Evolutionary conservation across 768 basidiomycete genomes (phyloP), one percentile per base, ranked within the genome.

Genomic region (Lentinula detonsa): DNA sequence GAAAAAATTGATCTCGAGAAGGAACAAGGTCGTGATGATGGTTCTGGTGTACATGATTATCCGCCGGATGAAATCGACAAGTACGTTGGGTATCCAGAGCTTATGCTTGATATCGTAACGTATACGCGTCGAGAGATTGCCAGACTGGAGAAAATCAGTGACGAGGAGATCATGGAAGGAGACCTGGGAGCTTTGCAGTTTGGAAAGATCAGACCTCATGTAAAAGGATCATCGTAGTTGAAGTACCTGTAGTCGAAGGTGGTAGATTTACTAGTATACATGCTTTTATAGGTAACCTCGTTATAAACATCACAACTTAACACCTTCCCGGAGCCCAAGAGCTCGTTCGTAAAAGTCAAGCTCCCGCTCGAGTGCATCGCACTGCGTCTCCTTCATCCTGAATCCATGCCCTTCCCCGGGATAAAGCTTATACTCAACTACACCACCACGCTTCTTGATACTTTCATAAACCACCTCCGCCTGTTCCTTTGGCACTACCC

Each of bases 121-220:
- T 95, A 91, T 66, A 71, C 92, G 16, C 77, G 94, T 51, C 76
- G 84, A 57, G 95, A 96, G 75, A 74, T 90, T 37, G 75, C 76
- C 16, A 72, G 93, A 57, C 75, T 97, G 35, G 88, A 95, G 61
- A 65, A 64, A 16, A 62, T 82, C 54, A 74, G 71, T 43, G 81
- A 82, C 61, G 73, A 75, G 52, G 73, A 79, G 45, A 76, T 84
- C 23, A 70, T 79, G 64, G 64, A 63, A 16, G 78, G 76, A 5
- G 63, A 72, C 42, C 70, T 78, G 67, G 64, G 70, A 49, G 70
- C 66, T 39, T 54, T 83, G 65, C 73, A 68, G 66, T 81, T 83
- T 71, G 75, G 76, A 13, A 65, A 23, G 28, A 68, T 76, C 34
- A 66, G 69, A n/a, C 50, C 50, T 21, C 9, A 34, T n/a, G 33